Evolutionary conservation across 2,329 filamentous ascomycete species (phyloP), one percentile per base, ranked within the genome.

Genomic region (Fusarium haematococcum): DNA sequence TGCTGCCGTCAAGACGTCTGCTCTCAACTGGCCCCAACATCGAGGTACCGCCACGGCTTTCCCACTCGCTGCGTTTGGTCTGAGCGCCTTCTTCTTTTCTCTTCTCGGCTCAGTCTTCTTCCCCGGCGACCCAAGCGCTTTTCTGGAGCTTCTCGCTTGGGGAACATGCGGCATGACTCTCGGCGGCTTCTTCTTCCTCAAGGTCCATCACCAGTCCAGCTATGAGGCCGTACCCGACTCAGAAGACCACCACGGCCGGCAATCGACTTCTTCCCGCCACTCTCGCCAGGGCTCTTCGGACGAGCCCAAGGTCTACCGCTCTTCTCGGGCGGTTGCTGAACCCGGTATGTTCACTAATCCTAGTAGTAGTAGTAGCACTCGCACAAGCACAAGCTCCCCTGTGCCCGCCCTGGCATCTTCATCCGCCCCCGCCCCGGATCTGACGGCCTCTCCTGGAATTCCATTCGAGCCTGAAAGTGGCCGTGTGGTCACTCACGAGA

Each of bases 1-100:
- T 25, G 95, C 94, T 32, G 89, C 95, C 10, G 91, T 99, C 80
- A 99, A 99, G 81, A 86, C 86, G 80, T 95, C 94, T 59, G 95
- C 95, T 11, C 88, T 97, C 74, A 98, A 98, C 83, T 98, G 95
- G 91, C 96, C 96, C 14, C 90, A 92, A 68, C 93, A 97, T 81
- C 91, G 97, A 73, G 97, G 97, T 65, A 98, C 96, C 5, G 97
- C 97, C 7, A 98, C 97, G 7, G 95, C 95, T 1, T 97, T 98
- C 78, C 96, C 97, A 7, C 84, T 98, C 65, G 94, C 97, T 66
- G 95, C 94, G 4, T 98, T 98, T 80, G 97, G 97, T 4, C 85
- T 99, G 67, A 98, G 95, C 81, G 97, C 97, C 64, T 97, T 99
- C 84, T 97, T 98, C 86, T 99, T 98, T 85, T 96, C 97, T 1